Evolutionary conservation across 176 grass and related monocot genomes (phyloP).

Genomic region (Triticum monococcum): DNA sequence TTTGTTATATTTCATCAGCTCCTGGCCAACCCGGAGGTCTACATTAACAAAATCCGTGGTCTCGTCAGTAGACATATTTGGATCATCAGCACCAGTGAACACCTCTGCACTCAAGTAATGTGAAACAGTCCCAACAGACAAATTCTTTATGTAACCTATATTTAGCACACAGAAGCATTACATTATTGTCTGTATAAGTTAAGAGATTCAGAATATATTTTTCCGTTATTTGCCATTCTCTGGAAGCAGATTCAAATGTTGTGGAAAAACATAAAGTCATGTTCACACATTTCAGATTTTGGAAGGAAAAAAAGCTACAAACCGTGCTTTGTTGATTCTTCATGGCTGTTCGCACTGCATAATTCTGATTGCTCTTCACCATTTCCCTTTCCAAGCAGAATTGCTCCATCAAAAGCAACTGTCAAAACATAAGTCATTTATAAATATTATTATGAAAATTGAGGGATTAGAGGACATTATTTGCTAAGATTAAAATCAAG

Average conservation of each 20-base stretch:
- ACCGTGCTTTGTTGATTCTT: conserved; percentile 33
- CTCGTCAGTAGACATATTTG: neutral
- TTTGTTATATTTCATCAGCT: neutral
- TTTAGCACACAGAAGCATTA: conserved; percentile 12
- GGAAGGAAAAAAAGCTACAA: conserved; percentile 14
- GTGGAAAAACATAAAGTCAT: neutral
- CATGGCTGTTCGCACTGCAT: neutral
- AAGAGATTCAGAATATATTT: neutral
- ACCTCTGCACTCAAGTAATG: neutral
- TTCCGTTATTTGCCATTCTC: neutral
- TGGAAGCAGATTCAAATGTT: neutral
- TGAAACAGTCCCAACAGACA: conserved; percentile 5
- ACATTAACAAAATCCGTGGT: conserved; percentile 8
- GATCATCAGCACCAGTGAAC: neutral
- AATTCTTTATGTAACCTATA: neutral
- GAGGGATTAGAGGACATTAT: neutral
- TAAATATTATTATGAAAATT: conserved; percentile 11
- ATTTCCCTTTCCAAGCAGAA: neutral
- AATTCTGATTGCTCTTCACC: conserved; percentile 23
- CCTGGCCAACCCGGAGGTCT: neutral
- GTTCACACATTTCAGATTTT: neutral
- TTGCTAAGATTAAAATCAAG: neutral
- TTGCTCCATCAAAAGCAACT: conserved; percentile 5
- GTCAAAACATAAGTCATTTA: neutral
- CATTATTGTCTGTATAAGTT: neutral